These are phyloP conservation scores for Colletotrichum noveboracense DNA, from an alignment of 2,329 filamentous ascomycete species.

Conservation along the genomic window DNA sequence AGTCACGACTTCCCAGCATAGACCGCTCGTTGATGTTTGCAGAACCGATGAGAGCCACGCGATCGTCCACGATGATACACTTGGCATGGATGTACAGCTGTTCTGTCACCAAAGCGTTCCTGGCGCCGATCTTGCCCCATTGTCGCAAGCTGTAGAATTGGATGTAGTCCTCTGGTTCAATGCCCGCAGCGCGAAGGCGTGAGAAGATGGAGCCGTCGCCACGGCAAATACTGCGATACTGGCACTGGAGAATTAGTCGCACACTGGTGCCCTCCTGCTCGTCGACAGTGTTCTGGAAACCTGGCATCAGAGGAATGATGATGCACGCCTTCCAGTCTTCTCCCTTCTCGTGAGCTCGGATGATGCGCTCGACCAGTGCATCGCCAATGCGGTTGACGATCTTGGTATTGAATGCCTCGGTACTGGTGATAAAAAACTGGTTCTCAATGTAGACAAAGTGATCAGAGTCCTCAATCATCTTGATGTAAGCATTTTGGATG, in stretches of 20 bases:
- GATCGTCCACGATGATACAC: constrained; percentile 93
- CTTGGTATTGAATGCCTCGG: constrained; percentile 83
- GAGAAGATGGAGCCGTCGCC: constrained; percentile 93
- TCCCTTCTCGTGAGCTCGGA: constrained; percentile 80
- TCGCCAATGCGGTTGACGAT: constrained; percentile 95
- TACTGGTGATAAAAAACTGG: constrained; percentile 96
- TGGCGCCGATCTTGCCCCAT: constrained; percentile 87
- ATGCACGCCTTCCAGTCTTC: constrained; percentile 92
- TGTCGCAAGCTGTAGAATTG: constrained; percentile 91
- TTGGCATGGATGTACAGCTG: constrained; percentile 99
- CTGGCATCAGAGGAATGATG: constrained; percentile 95
- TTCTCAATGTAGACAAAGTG: constrained; percentile 99
- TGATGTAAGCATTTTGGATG: constrained; percentile 94
- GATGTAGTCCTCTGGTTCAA: constrained; percentile 95
- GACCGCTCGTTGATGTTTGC: constrained; percentile 99
- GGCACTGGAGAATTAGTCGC: constrained; percentile 93
- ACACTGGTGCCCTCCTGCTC: constrained; percentile 94
- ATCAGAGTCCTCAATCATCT: constrained; percentile 92
- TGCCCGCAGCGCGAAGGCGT: constrained; percentile 76
- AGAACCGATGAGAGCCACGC: constrained; percentile 91
- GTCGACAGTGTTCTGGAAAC: constrained; percentile 96
- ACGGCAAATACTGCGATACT: constrained; percentile 94
- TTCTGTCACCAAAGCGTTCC: constrained; percentile 84
- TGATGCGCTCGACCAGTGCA: constrained; percentile 89
- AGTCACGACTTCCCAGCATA: constrained; percentile 90